Evolutionary conservation across 2,329 filamentous ascomycete genomes (phyloP).

Genomic region (Cytospora schulzeri): DNA sequence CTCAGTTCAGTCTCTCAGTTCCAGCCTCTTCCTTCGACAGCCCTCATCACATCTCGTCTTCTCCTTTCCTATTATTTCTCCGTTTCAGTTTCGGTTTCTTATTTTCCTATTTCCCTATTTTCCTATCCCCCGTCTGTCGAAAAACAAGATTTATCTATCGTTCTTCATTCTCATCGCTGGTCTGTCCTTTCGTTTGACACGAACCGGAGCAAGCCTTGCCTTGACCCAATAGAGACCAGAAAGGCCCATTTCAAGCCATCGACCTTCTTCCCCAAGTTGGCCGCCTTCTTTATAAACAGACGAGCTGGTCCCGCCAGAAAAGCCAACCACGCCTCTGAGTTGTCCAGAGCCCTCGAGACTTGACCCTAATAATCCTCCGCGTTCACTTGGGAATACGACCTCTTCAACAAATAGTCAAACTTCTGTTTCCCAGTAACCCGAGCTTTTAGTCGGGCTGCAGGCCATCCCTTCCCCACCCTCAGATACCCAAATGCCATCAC

Average conservation of each 20-base stretch:
- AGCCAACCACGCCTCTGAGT: not conserved
- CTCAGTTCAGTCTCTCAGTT: conserved; percentile 18
- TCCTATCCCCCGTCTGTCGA: conserved; percentile 4
- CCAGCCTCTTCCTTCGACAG: conserved; percentile 25
- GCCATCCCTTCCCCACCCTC: conserved; percentile 33
- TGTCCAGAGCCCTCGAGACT: not conserved
- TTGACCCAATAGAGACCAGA: conserved; percentile 21
- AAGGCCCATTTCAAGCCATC: conserved; percentile 7
- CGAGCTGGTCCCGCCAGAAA: conserved; percentile 21
- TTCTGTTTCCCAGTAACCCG: not conserved
- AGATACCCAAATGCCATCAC: conserved; percentile 31
- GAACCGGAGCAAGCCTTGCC: conserved; percentile 22
- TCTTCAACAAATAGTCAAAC: not conserved
- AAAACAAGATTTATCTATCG: conserved; percentile 18
- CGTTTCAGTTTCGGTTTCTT: conserved; percentile 20
- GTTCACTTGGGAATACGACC: not conserved
- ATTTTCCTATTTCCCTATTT: conserved; percentile 21
- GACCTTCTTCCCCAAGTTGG: conserved; percentile 3
- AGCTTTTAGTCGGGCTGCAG: conserved; percentile 31
- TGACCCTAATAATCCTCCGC: conserved; percentile 7
- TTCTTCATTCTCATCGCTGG: conserved; percentile 18
- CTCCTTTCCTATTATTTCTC: conserved; percentile 23
- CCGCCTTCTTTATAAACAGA: conserved; percentile 10
- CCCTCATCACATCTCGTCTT: conserved; percentile 22
- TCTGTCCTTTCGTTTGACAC: conserved; percentile 26